Conservation (phyloP, 1,139 yeast genomes). For the Candida albicans region DNA sequence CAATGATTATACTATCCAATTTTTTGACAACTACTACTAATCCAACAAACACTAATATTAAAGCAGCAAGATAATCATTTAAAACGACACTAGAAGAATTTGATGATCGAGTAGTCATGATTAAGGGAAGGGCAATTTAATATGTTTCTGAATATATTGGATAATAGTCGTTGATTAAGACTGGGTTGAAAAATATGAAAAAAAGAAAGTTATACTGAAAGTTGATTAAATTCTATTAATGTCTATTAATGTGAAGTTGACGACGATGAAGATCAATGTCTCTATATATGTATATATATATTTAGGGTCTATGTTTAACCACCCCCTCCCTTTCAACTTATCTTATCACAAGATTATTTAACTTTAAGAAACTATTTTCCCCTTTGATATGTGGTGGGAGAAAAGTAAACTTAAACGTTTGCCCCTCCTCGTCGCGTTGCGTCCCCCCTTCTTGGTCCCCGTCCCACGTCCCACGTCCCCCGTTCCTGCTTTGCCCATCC, state of each 20-base stretch:
- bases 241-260: too few relatives aligned
- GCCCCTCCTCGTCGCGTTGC: too few relatives aligned
- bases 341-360: constrained; percentile 7
- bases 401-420: not conserved
- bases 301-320: not conserved
- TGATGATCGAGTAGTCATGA: constrained; percentile 7
- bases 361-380: not conserved
- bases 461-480: too few relatives aligned
- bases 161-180: not conserved
- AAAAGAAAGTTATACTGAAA: not conserved
- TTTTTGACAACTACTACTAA: constrained; percentile 13
- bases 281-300: constrained; percentile 1
- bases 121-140: not conserved
- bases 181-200: not conserved
- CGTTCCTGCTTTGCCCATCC: too few relatives aligned
- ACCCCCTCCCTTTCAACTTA: not conserved
- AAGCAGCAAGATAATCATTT: constrained; percentile 15
- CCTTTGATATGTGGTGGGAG: not conserved
- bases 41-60: constrained; percentile 13
- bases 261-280: not conserved
- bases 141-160: not conserved
- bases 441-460: too few relatives aligned
- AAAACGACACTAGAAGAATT: constrained; percentile 6
- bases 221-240: too few relatives aligned
- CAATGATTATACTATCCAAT: constrained; percentile 12